Evolutionary conservation across 805 yeast genomes (phyloP).

Genomic region (Nakazawaea laoshanensis): DNA sequence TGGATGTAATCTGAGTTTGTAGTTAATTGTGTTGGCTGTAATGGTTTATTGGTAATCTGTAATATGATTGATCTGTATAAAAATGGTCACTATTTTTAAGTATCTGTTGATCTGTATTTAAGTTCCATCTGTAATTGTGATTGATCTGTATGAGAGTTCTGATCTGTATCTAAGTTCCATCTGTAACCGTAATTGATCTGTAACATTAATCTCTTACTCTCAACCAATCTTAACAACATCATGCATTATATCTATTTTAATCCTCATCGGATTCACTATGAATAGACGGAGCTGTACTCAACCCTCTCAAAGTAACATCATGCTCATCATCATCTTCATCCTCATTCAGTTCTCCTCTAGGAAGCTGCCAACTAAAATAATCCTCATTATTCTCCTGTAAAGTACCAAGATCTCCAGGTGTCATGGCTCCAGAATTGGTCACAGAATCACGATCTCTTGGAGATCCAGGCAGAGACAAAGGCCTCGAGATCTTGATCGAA

Average conservation of each 20-base stretch:
- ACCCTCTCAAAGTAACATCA: slow-evolving; percentile 20
- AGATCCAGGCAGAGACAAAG: slow-evolving; percentile 95
- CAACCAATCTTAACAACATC: too few species aligned
- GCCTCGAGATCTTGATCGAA: slow-evolving; percentile 67
- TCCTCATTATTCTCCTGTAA: slow-evolving; percentile 87
- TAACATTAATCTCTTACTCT: too few species aligned
- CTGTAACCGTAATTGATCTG: too few species aligned
- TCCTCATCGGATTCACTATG: slow-evolving; percentile 14
- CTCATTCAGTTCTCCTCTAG: slow-evolving; percentile 17
- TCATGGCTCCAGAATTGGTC: slow-evolving; percentile 41
- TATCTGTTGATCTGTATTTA: too few species aligned
- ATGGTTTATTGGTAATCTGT: too few species aligned
- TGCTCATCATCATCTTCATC: slow-evolving; percentile 33
- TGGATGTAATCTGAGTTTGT: too few species aligned
- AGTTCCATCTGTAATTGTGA: too few species aligned
- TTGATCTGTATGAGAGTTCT: too few species aligned
- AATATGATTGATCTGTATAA: too few species aligned
- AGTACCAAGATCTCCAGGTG: slow-evolving; percentile 98
- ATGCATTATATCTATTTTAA: slow-evolving; percentile 1
- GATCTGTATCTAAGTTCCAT: too few species aligned
- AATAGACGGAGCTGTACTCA: slow-evolving; percentile 27
- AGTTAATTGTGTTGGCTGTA: too few species aligned
- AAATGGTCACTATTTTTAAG: too few species aligned
- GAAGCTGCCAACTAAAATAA: slow-evolving; percentile 50
- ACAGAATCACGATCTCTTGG: slow-evolving; percentile 68